Base-by-base conservation (phyloP, 2,329 filamentous ascomycete genomes). In the Trichoderma asperellum region DNA sequence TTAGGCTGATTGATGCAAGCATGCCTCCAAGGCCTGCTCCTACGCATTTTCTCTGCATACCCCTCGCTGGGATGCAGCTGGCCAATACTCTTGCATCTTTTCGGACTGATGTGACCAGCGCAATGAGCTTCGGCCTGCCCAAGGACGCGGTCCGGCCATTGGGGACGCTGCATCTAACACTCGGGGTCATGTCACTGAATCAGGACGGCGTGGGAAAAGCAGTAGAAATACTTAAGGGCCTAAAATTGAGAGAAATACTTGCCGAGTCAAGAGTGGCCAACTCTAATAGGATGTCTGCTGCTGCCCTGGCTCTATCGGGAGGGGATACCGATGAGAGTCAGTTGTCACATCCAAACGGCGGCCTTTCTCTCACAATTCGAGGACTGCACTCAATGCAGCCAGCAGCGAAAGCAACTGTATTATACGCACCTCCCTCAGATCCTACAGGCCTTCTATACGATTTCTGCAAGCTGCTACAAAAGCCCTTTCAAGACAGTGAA, bases 121-220 rank as follows among this genome's bases (percentile, higher is more conserved):
- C 80, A 63, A 75, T 80, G 69, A 78, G 81, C 72, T 79, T 81
- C 70, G 82, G 83, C 6, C 81, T 95, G 11, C 91, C 92, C 0
- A 77, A 83, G 37, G 86, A 86, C 67, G 93, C 93, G 1, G 82
- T 97, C 62, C 84, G 94, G 34, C 93, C 93, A 0, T 80, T 92
- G 0, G 92, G 92, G 0, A 94, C 93, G 1, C 80, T 97, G 59
- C 95, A 98, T 79, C 82, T 97, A 2, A 97, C 94, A 0, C 84
- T 97, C 0, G 94, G 94, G 0, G 92, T 96, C 1, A 94, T 97
- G 91, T 91, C 87, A 72, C 85, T 97, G 11, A 79, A 83, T 3
- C 83, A 81, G 2, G 79, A 83, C 2, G 83, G 85, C 5, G 72
- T 87, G 7, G 80, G 80, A 4, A 78, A 74, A 49, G 85, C 85